phyloP scores from a whole-genome alignment of 164 flowering plant species.

The Nymphaea colorata region DNA sequence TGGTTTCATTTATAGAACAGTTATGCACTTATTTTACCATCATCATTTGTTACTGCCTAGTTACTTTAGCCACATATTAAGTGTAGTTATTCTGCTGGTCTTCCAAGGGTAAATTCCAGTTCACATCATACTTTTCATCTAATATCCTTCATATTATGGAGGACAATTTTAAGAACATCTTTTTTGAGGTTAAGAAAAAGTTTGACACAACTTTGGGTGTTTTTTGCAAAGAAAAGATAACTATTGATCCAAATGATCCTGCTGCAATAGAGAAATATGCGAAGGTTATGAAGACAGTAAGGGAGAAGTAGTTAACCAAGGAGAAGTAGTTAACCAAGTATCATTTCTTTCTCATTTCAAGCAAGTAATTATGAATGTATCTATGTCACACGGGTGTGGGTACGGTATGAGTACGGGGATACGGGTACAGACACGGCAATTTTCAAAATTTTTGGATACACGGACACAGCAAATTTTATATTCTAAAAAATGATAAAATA shows the following conservation, averaged over 20 bases:
- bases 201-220: conserved; percentile 78
- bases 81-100: neutral
- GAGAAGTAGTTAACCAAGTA: conserved; percentile 9
- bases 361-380: neutral
- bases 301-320: no score
- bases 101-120: neutral
- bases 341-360: neutral
- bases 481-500: no score
- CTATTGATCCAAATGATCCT: conserved; percentile 84
- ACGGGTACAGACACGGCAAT: no score
- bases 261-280: conserved; percentile 86
- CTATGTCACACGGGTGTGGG: no score
- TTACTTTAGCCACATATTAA: no score
- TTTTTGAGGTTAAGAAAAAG: conserved; percentile 79
- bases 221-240: conserved; percentile 78
- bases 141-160: conserved; percentile 1
- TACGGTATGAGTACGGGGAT: no score
- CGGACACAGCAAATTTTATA: no score
- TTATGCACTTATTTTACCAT: no score
- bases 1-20: no score
- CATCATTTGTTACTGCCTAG: no score
- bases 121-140: neutral
- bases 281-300: conserved; percentile 81
- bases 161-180: conserved; percentile 90
- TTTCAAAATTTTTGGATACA: no score